Evolutionary conservation across 2,329 filamentous ascomycete species (phyloP).

Genomic region (Mycosphaerella arachidis): DNA sequence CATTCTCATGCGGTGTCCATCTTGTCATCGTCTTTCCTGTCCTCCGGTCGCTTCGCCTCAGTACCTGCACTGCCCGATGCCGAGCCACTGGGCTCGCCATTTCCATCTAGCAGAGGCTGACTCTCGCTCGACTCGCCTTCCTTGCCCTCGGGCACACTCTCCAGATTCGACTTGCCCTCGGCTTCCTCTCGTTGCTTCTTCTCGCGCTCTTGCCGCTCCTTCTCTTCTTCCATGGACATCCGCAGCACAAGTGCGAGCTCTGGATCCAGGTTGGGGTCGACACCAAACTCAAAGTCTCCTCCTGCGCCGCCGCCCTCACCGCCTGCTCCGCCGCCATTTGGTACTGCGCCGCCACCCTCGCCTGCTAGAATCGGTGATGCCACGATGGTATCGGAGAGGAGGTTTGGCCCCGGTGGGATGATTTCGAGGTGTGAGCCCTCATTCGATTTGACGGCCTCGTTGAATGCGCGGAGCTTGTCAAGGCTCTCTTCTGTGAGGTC

Average conservation of each 20-base stretch:
- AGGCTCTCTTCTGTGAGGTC: constrained; percentile 86
- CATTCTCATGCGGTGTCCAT: constrained; percentile 31
- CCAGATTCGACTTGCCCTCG: constrained; percentile 70
- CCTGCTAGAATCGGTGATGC: constrained; percentile 85
- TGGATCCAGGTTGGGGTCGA: constrained; percentile 86
- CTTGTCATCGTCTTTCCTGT: constrained; percentile 28
- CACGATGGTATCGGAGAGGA: constrained; percentile 88
- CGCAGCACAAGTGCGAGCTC: constrained; percentile 89
- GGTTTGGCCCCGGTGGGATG: constrained; percentile 82
- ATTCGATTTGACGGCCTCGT: constrained; percentile 83
- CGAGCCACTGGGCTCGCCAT: constrained; percentile 22
- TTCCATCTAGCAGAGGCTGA: constrained; percentile 45
- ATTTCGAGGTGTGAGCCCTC: constrained; percentile 89
- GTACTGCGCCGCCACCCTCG: constrained; percentile 62
- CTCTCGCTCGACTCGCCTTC: constrained; percentile 56
- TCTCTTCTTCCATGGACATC: constrained; percentile 98
- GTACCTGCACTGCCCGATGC: constrained; percentile 14
- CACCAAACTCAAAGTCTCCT: constrained; percentile 76
- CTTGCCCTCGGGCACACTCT: constrained; percentile 66
- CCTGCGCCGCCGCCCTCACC: constrained; percentile 50
- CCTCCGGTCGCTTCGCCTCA: constrained; percentile 11
- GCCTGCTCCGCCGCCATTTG: constrained; percentile 41
- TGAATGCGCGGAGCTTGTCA: constrained; percentile 87
- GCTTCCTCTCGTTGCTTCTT: constrained; percentile 65
- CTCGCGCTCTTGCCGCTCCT: constrained; percentile 83